Evolutionary conservation across 306 rosid species (phyloP).

Genomic region (Nissolia schottii): DNA sequence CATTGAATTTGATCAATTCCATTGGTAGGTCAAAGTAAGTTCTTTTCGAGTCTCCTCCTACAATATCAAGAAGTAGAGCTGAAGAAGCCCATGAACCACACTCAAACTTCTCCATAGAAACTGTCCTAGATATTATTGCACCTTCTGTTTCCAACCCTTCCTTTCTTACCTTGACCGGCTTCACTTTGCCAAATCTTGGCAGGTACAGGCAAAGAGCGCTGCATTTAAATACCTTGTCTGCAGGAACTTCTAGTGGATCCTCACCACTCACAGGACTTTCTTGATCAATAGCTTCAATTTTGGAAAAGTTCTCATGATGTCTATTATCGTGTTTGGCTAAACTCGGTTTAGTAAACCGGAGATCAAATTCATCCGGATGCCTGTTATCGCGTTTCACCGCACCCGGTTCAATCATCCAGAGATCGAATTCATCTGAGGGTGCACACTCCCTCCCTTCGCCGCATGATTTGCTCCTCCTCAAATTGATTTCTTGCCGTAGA

Average conservation of each 20-base stretch:
- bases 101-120: conserved; percentile 74
- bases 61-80: conserved; percentile 29
- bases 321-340: not conserved
- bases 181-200: conserved; percentile 59
- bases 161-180: conserved; percentile 40
- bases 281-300: conserved; percentile 11
- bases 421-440: conserved; percentile 53
- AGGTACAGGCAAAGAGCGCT: conserved; percentile 62
- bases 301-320: conserved; percentile 13
- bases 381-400: not conserved
- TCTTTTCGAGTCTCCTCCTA: conserved; percentile 34
- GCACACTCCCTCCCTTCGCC: conserved; percentile 37
- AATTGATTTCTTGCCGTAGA: conserved; percentile 26
- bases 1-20: conserved; percentile 51
- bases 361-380: conserved; percentile 25
- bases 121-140: conserved; percentile 52
- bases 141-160: conserved; percentile 24
- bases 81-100: conserved; percentile 85
- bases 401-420: conserved; percentile 40
- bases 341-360: conserved; percentile 41
- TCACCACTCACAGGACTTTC: not conserved
- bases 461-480: conserved; percentile 61
- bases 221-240: conserved; percentile 51
- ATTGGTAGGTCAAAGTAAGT: conserved; percentile 70
- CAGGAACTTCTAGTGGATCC: not conserved